Percentiles rank a stretch among this genome's conserved stretches.
Conservation (phyloP, 78 protist genomes). For the Protostelium mycophagum region DNA sequence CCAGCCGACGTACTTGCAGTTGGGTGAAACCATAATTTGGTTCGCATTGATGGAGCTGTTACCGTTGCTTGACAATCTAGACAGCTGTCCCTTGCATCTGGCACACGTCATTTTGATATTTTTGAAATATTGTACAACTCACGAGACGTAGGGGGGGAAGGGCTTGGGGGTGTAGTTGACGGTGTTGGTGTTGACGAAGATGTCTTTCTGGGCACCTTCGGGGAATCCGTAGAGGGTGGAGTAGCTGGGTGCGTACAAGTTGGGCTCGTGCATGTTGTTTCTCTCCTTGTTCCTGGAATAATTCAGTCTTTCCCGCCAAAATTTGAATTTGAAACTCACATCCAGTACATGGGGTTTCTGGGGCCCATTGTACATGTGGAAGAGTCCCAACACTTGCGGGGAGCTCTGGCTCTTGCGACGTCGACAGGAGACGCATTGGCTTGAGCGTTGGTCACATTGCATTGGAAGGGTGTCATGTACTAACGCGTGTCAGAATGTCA, state of each 20-base stretch:
- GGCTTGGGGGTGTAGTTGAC: background rate
- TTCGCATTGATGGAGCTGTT: background rate
- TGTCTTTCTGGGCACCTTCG: background rate
- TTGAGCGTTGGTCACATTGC: background rate
- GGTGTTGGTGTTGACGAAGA: background rate
- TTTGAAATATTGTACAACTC: no score
- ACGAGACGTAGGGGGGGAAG: background rate
- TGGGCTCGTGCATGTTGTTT: background rate
- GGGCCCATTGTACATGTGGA: background rate
- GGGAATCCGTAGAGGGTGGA: conserved; percentile 1
- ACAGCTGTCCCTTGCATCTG: background rate
- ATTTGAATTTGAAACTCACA: background rate
- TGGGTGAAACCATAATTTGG: background rate
- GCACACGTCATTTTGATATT: no score
- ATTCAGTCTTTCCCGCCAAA: background rate
- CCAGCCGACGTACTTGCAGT: background rate
- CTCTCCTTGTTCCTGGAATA: background rate
- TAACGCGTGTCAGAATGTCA: background rate
- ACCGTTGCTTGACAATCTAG: background rate
- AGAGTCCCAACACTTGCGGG: background rate
- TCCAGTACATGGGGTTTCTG: background rate
- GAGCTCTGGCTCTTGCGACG: background rate
- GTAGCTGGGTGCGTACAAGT: background rate
- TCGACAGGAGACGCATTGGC: background rate
- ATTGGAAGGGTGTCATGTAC: background rate